Base-by-base conservation (phyloP, 495 filamentous ascomycete species). In the Lineolata rhizophorae region DNA sequence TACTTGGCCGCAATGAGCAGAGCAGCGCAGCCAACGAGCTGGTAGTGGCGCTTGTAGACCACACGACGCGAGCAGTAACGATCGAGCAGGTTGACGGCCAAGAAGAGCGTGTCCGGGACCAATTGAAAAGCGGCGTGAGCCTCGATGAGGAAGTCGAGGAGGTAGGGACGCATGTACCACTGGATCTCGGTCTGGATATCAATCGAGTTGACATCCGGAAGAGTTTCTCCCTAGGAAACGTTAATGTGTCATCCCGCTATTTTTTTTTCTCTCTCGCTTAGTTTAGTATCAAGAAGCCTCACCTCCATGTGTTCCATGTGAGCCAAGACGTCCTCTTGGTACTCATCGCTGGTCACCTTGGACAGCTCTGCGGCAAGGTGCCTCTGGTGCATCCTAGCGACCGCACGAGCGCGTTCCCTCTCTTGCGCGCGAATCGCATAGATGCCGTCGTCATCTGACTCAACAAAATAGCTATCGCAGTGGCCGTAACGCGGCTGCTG, bases 1-100 rank as follows among this genome's bases (percentile, higher is more conserved):
- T 93, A 99, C 61, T 99, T 99, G 49, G 87, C 77, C 36, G 87
- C 85, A 40, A 99, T 93, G 42, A 99, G 69, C 25, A 99, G 72
- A 30, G 87, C 79, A 31, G 85, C 81, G 53, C 87, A 99, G 37
- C 87, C 87, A 32, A 99, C 87, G 37, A 99, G 58, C 53, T 99
- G 87, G 46, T 99, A 99, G 54, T 99, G 87, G 40, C 85, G 76
- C 64, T 95, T 95, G 57, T 95, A 99, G 24, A 99, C 87, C n/a
- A 99, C 78, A 42, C 90, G 70, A 50, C 78, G 80, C 29, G 87
- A 94, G 61, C 87, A 99, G 58, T 99, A 99, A 40, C 87, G 64
- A 47, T 99, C 87, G 35, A 99, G 66, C 17, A 99, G 70, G 52
- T 99, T 99, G 56, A 94, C 75, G 4, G 90, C 81, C 36, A 99